phyloP scores from a whole-genome alignment of 208 protist species.

The Crithidia expoeki region DNA sequence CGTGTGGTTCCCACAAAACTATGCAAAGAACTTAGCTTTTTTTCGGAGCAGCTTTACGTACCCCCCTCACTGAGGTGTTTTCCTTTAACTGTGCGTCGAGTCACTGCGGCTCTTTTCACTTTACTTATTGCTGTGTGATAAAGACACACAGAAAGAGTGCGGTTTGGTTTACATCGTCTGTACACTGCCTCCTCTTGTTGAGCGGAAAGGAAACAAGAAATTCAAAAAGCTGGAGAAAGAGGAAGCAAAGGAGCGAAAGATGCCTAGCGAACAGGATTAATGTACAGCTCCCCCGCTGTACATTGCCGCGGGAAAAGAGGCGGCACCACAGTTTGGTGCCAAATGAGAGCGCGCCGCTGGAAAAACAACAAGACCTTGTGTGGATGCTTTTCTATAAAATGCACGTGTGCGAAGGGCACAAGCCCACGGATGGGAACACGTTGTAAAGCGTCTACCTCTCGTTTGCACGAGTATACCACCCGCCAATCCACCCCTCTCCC shows the following conservation, averaged over 20 bases:
- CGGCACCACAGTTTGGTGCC: too few relatives aligned
- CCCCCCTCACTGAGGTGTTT: too few relatives aligned
- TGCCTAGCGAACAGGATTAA: not conserved
- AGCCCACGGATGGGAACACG: too few relatives aligned
- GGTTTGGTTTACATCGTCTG: not conserved
- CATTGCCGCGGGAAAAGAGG: constrained; percentile 2
- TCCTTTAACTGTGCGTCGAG: not conserved
- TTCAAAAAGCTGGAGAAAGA: not conserved
- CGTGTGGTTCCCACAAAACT: too few relatives aligned
- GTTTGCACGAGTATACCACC: too few relatives aligned
- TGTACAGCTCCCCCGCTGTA: constrained; percentile 5
- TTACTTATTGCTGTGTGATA: not conserved
- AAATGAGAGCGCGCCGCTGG: too few relatives aligned
- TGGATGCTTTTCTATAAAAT: too few relatives aligned
- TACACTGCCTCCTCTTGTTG: not conserved
- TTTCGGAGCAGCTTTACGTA: too few relatives aligned
- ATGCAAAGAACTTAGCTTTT: too few relatives aligned
- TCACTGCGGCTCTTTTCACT: not conserved
- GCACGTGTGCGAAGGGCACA: too few relatives aligned
- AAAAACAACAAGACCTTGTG: too few relatives aligned
- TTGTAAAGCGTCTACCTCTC: too few relatives aligned
- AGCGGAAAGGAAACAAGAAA: not conserved
- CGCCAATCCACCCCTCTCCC: not conserved
- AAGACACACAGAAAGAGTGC: not conserved
- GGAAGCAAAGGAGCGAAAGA: not conserved